phyloP scores from a whole-genome alignment of 1,284 basidiomycete genomes.

The Ganoderma meredithae region DNA sequence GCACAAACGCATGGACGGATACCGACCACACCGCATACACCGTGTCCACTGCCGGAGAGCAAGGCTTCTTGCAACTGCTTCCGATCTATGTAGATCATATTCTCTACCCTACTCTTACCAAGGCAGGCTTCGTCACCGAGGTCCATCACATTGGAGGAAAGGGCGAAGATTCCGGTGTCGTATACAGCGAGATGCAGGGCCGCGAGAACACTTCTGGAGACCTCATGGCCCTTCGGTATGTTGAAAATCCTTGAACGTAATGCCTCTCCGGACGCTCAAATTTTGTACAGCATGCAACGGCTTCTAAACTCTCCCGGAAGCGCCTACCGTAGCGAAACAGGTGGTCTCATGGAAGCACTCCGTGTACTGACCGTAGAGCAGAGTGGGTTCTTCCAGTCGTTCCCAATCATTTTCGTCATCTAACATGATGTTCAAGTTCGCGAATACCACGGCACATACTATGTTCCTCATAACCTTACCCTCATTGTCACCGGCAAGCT shows the following conservation, averaged over 20 bases:
- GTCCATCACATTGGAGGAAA: slow-evolving; percentile 93
- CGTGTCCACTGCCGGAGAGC: slow-evolving; percentile 95
- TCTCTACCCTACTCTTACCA: slow-evolving; percentile 94
- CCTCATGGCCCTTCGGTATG: slow-evolving; percentile 86
- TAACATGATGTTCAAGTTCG: slow-evolving; percentile 63
- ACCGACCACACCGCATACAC: slow-evolving; percentile 95
- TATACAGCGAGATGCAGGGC: slow-evolving; percentile 99
- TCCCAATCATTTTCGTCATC: slow-evolving; percentile 10
- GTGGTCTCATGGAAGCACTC: slow-evolving; percentile 93
- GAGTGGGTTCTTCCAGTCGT: slow-evolving; percentile 58
- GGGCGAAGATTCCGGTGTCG: slow-evolving; percentile 95
- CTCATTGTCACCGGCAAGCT: slow-evolving; percentile 86
- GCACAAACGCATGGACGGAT: slow-evolving; percentile 90
- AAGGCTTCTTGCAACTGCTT: slow-evolving; percentile 94
- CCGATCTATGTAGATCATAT: slow-evolving; percentile 98
- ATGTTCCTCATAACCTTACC: slow-evolving; percentile 94
- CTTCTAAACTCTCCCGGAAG: slow-evolving; percentile 84
- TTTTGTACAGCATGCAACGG: slow-evolving; percentile 71
- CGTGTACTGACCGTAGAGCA: slow-evolving; percentile 89
- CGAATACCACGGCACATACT: slow-evolving; percentile 90
- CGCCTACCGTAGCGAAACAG: slow-evolving; percentile 96
- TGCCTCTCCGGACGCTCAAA: slow-evolving; percentile 11
- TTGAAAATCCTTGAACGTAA: not conserved
- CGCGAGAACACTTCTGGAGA: slow-evolving; percentile 93
- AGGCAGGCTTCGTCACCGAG: slow-evolving; percentile 93